Conservation (phyloP, 192 early-diverging fungal species). For the Gryganskiella cystojenkinii region DNA sequence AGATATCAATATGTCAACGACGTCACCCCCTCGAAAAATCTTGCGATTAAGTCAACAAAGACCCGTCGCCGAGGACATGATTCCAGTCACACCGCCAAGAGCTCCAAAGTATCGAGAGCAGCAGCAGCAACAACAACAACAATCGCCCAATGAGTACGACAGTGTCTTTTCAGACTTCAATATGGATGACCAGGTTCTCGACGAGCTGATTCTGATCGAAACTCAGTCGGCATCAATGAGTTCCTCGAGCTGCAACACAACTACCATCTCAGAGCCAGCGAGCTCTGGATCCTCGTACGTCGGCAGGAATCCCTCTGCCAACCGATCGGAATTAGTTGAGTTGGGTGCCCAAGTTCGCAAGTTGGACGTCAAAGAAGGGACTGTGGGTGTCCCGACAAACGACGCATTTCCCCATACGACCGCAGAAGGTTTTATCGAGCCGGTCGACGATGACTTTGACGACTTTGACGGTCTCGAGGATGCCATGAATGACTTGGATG, state of each 20-base stretch:
- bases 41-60: too few species aligned
- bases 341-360: not conserved
- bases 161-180: slow-evolving; percentile 32
- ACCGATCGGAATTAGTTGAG: not conserved
- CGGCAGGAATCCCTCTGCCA: not conserved
- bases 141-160: slow-evolving; percentile 38
- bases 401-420: not conserved
- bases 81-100: slow-evolving; percentile 1
- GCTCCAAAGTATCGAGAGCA: not conserved
- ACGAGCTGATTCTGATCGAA: slow-evolving; percentile 37
- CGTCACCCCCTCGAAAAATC: too few species aligned
- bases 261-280: not conserved
- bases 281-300: not conserved
- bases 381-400: not conserved
- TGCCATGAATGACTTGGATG: slow-evolving; percentile 16
- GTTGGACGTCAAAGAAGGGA: not conserved
- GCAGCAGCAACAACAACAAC: too few species aligned
- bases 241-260: not conserved
- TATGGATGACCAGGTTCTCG: slow-evolving; percentile 31
- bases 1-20: too few species aligned
- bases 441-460: slow-evolving; percentile 42
- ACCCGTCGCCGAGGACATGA: not conserved
- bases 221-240: slow-evolving; percentile 2
- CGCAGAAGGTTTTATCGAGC: not conserved
- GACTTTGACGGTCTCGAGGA: slow-evolving; percentile 27